phyloP scores from a whole-genome alignment of 768 basidiomycete species.

The Tulasnella calospora region DNA sequence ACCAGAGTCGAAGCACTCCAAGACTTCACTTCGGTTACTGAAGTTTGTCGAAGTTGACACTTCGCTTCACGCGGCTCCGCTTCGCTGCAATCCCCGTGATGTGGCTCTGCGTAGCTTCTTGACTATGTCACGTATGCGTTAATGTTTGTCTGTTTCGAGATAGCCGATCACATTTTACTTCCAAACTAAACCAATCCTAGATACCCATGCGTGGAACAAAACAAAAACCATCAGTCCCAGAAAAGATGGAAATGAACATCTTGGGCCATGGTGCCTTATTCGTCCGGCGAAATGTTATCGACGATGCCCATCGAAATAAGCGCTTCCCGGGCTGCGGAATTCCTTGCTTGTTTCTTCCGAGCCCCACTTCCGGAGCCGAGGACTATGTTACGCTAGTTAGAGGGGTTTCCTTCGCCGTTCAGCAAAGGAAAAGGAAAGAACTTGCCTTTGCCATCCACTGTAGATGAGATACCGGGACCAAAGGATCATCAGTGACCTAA shows the following conservation, averaged over 20 bases:
- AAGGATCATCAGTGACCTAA: neutral
- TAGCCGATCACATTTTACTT: neutral
- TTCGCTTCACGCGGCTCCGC: too few relatives aligned
- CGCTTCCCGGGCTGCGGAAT: neutral
- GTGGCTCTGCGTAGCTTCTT: neutral
- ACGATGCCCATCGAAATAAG: neutral
- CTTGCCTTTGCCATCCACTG: neutral
- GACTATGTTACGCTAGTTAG: neutral
- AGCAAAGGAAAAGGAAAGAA: neutral
- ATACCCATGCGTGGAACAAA: neutral
- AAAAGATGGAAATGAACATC: neutral
- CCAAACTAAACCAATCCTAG: neutral
- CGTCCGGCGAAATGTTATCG: neutral
- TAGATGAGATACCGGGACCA: neutral
- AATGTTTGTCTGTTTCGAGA: neutral
- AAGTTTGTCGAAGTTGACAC: too few relatives aligned
- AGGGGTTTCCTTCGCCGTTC: neutral
- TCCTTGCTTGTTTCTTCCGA: slow-evolving; percentile 2
- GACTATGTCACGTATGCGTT: neutral
- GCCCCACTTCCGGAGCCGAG: neutral
- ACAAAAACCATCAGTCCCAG: neutral
- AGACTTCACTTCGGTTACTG: too few relatives aligned
- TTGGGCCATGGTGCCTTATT: neutral
- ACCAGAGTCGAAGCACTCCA: too few relatives aligned
- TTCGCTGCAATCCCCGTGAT: too few relatives aligned